Percentiles rank a stretch among this genome's conserved stretches.
Conservation (phyloP, 805 yeast species). For the Schwanniomyces sp. region DNA sequence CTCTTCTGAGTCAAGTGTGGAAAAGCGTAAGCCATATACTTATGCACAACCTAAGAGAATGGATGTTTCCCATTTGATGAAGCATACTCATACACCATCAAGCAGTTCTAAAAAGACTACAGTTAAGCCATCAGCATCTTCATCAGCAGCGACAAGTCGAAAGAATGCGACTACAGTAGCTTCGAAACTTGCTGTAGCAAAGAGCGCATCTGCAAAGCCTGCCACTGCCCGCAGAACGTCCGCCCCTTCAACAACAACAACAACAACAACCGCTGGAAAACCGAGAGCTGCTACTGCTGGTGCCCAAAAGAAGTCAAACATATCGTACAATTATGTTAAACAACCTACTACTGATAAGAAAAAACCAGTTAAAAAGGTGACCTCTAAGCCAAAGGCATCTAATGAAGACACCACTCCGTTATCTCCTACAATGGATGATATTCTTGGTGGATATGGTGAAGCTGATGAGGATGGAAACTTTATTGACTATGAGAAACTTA, state of each 20-base stretch:
- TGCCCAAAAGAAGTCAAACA: slow-evolving; percentile 23
- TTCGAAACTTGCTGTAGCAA: neutral
- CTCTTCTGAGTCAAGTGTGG: slow-evolving; percentile 20
- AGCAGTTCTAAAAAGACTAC: slow-evolving; percentile 1
- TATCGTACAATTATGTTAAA: slow-evolving; percentile 31
- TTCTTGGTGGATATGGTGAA: slow-evolving; percentile 20
- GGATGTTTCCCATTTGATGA: slow-evolving; percentile 35
- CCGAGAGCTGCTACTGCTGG: slow-evolving; percentile 2
- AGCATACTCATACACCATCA: slow-evolving; percentile 4
- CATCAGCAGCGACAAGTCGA: slow-evolving; percentile 1
- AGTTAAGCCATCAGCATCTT: neutral
- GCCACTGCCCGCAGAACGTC: slow-evolving; percentile 1
- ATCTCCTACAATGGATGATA: slow-evolving; percentile 24
- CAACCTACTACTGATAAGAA: slow-evolving; percentile 10
- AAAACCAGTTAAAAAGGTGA: slow-evolving; percentile 7
- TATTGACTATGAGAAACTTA: neutral
- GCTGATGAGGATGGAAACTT: neutral
- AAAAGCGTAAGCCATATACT: slow-evolving; percentile 20
- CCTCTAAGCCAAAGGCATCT: slow-evolving; percentile 4
- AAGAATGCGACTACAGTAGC: neutral
- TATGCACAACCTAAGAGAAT: slow-evolving; percentile 42
- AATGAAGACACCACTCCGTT: slow-evolving; percentile 5
- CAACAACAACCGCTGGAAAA: slow-evolving; percentile 3
- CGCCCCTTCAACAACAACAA: slow-evolving; percentile 1
- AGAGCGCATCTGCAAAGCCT: slow-evolving; percentile 1